Conservation (phyloP, 2,329 filamentous ascomycete genomes). For the Fusarium sp. region DNA sequence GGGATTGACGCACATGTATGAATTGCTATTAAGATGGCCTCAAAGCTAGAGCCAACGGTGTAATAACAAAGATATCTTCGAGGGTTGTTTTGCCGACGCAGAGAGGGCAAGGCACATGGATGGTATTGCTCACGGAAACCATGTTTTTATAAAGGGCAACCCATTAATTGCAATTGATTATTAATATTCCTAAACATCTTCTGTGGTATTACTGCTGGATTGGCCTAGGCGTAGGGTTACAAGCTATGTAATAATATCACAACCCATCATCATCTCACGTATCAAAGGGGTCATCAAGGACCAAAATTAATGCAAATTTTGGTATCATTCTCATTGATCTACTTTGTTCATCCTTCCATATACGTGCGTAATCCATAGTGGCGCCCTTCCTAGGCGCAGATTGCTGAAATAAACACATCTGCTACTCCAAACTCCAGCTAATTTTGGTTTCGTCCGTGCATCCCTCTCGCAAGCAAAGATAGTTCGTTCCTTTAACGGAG, state of each 20-base stretch:
- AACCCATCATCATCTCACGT: not conserved
- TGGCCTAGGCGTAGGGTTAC: no score
- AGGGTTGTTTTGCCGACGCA: slow-evolving; percentile 6
- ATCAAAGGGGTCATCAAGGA: not conserved
- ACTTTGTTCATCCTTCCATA: slow-evolving; percentile 15
- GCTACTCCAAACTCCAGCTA: slow-evolving; percentile 22
- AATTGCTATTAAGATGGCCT: slow-evolving; percentile 18
- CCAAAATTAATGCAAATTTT: slow-evolving; percentile 9
- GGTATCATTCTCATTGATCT: slow-evolving; percentile 28
- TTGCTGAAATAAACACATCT: slow-evolving; percentile 20
- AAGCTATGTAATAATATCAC: no score
- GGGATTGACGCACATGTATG: slow-evolving; percentile 19
- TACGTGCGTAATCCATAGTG: not conserved
- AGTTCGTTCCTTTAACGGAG: slow-evolving; percentile 48
- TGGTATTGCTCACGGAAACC: slow-evolving; percentile 2
- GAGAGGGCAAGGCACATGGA: slow-evolving; percentile 1
- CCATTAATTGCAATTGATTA: slow-evolving; percentile 9
- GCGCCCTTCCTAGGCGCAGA: slow-evolving; percentile 7
- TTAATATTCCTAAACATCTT: not conserved
- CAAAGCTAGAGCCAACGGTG: slow-evolving; percentile 11
- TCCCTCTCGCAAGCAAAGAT: not conserved
- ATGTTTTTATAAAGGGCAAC: slow-evolving; percentile 13
- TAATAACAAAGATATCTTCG: slow-evolving; percentile 25
- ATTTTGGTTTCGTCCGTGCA: slow-evolving; percentile 1
- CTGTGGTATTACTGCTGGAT: no score